Base-by-base conservation (phyloP, 129 eudicot genomes). In the Helichrysum umbraculigerum region DNA sequence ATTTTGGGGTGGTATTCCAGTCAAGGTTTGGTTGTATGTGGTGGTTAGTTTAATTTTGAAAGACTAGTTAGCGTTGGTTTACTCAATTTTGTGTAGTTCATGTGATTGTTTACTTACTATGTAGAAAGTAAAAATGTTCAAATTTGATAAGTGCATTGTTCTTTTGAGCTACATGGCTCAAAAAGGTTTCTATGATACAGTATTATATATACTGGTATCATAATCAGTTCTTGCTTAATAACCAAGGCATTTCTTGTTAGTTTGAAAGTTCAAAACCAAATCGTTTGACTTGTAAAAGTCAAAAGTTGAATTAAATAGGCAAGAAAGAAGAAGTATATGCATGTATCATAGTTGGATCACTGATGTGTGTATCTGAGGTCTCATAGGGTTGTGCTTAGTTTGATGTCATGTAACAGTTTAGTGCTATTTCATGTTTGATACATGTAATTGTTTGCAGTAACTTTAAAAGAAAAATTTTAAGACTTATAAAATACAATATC, bases 151-250 rank as follows among this genome's bases (percentile, higher is more conserved):
- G 33, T 60, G 66, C 66, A 42, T 41, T 68, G 73, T 5, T 56
- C 14, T 0, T 41, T 39, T 12, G 19, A 21, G 73, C 39, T 41
- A 3, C 20, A 21, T 42, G 22, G 35, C 3, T 42, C 58, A 41
- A 68, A 68, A 21, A n/a, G 21, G 2, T 35, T 35, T 35, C 41
- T 35, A 0, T 35, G 41, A 35, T 35, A 35, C 6, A 35, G 9
- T 35, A 35, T 5, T 35, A 35, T 35, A 35, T 35, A 57, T 57
- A 19, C 3, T 70, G 59, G 25, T 70, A 60, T 50, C 16, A 51
- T 30, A 70, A 50, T 70, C 25, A 28, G 16, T 28, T 71, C 22
- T 30, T 71, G 29, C 75, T 30, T 22, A 70, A 10, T 70, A 44
- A n/a, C 47, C 62, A 29, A 51, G 41, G 28, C 33, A 52, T 14